phyloP scores from a whole-genome alignment of 495 filamentous ascomycete genomes.

The Filosporella fistucella region DNA sequence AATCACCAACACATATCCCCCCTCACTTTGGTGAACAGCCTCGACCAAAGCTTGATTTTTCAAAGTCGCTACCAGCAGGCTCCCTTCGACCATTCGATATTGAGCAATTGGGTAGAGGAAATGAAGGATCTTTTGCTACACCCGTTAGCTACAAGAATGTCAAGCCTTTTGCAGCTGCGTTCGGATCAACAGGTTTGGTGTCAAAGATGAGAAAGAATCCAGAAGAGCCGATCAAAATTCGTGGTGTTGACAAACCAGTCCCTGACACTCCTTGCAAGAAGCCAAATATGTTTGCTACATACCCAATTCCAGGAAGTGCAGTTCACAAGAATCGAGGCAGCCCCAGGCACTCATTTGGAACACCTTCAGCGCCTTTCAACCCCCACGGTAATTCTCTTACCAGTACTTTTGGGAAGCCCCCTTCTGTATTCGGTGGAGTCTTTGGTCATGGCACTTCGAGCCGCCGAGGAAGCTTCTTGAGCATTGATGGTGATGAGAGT shows the following conservation, averaged over 20 bases:
- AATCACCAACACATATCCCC: conserved; percentile 67
- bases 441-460: conserved; percentile 44
- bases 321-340: conserved; percentile 49
- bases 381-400: conserved; percentile 31
- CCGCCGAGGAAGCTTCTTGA: conserved; percentile 70
- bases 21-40: conserved; percentile 47
- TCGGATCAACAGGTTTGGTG: conserved; percentile 90
- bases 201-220: conserved; percentile 70
- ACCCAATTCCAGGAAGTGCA: conserved; percentile 50
- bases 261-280: conserved; percentile 97
- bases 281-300: conserved; percentile 61
- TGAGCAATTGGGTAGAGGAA: conserved; percentile 23
- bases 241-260: conserved; percentile 45
- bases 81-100: conserved; percentile 43
- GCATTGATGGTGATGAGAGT: conserved; percentile 69
- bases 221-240: conserved; percentile 52
- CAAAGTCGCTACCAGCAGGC: conserved; percentile 74
- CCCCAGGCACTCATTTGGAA: conserved; percentile 59
- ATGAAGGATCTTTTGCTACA: conserved; percentile 62
- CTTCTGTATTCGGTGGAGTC: conserved; percentile 62
- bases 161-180: conserved; percentile 79
- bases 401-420: conserved; percentile 60
- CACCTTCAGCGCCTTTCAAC: conserved; percentile 60
- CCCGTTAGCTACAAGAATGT: conserved; percentile 79
- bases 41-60: conserved; percentile 61